These are phyloP conservation scores for Emmonsiellopsis sp. DNA, from an alignment of 2,329 filamentous ascomycete genomes.

Conservation along the genomic window DNA sequence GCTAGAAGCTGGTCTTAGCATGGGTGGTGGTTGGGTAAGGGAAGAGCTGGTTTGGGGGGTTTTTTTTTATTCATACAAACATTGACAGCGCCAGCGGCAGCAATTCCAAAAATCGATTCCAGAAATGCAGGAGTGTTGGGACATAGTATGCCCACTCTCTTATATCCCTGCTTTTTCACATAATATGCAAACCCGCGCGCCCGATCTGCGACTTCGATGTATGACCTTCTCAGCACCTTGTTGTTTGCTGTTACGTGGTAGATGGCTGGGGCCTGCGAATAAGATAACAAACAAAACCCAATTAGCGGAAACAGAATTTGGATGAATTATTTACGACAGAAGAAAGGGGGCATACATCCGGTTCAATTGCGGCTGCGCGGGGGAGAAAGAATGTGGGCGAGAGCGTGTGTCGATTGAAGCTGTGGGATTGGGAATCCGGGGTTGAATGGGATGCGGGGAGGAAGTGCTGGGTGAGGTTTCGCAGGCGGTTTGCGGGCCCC, in stretches of 20 bases:
- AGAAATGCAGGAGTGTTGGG: slow-evolving; percentile 94
- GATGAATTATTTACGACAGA: neutral
- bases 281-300: slow-evolving; percentile 3
- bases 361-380: slow-evolving; percentile 80
- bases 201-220: slow-evolving; percentile 74
- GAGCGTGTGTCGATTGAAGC: slow-evolving; percentile 46
- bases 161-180: slow-evolving; percentile 62
- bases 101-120: slow-evolving; percentile 80
- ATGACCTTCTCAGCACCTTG: slow-evolving; percentile 64
- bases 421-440: slow-evolving; percentile 17
- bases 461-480: slow-evolving; percentile 23
- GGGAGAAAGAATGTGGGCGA: slow-evolving; percentile 82
- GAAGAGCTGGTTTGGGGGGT: neutral
- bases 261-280: slow-evolving; percentile 60
- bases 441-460: slow-evolving; percentile 18
- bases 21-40: neutral
- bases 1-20: slow-evolving; percentile 24
- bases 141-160: slow-evolving; percentile 73
- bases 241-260: slow-evolving; percentile 76
- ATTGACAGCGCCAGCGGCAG: slow-evolving; percentile 68
- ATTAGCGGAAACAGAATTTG: neutral
- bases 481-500: slow-evolving; percentile 19
- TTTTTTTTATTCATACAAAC: slow-evolving; percentile 44
- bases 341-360: slow-evolving; percentile 44
- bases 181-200: slow-evolving; percentile 84